These are phyloP conservation scores for Boletales sp. DNA, from an alignment of 768 basidiomycete genomes.

Conservation along the genomic window DNA sequence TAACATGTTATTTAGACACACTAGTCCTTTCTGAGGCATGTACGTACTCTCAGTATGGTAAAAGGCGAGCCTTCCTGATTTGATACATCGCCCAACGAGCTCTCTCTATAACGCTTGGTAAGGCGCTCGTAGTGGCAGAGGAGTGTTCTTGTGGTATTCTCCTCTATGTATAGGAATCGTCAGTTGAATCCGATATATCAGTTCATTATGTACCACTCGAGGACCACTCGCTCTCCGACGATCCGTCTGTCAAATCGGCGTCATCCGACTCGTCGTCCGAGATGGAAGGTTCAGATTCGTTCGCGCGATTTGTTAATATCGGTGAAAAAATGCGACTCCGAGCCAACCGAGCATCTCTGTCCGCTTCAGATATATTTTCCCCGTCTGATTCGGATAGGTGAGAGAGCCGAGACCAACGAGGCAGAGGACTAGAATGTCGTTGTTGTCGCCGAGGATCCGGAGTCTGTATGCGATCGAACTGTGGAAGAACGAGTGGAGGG, in stretches of 20 bases:
- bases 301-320: slow-evolving; percentile 7
- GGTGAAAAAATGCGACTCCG: slow-evolving; percentile 52
- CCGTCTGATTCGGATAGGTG: slow-evolving; percentile 62
- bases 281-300: slow-evolving; percentile 49
- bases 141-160: slow-evolving; percentile 18
- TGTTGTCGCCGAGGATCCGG: slow-evolving; percentile 5
- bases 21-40: background rate
- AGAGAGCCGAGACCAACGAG: slow-evolving; percentile 21
- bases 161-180: slow-evolving; percentile 16
- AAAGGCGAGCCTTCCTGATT: slow-evolving; percentile 51
- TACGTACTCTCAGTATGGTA: slow-evolving; percentile 39
- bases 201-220: slow-evolving; percentile 30
- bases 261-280: slow-evolving; percentile 81
- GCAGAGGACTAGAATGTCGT: slow-evolving; percentile 5
- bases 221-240: slow-evolving; percentile 38
- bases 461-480: slow-evolving; percentile 12
- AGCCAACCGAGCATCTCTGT: slow-evolving; percentile 72
- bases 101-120: slow-evolving; percentile 45
- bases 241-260: slow-evolving; percentile 58
- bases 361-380: slow-evolving; percentile 57
- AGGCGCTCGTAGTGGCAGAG: slow-evolving; percentile 47
- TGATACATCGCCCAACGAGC: slow-evolving; percentile 31
- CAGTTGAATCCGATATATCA: background rate
- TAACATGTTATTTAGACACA: background rate
- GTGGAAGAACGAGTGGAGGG: slow-evolving; percentile 35